Evolutionary conservation across 2,329 filamentous ascomycete genomes (phyloP).

Genomic region (Magnaporthales sp.): DNA sequence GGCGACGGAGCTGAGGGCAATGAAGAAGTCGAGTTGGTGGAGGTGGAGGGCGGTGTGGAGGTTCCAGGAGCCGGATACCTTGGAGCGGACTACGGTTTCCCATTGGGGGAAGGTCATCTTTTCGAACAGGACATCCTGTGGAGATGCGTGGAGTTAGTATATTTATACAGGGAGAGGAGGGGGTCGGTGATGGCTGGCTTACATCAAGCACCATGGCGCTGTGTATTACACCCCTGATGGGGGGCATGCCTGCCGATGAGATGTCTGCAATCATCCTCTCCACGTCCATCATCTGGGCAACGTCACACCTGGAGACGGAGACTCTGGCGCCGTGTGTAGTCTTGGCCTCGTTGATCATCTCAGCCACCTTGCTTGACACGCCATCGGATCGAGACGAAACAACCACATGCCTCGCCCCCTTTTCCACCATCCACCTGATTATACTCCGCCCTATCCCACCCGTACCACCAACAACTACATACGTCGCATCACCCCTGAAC

Average conservation of each 20-base stretch:
- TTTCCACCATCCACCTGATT: conserved; percentile 13
- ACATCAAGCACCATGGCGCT: conserved; percentile 13
- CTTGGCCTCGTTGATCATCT: conserved; percentile 10
- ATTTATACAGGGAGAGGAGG: not conserved
- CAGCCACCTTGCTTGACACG: conserved; percentile 9
- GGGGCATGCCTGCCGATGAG: conserved; percentile 12
- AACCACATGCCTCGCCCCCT: conserved; percentile 14
- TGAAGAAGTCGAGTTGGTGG: conserved; percentile 21
- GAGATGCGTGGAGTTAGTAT: not conserved
- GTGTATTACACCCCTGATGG: conserved; percentile 11
- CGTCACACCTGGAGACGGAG: conserved; percentile 9
- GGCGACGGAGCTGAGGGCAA: conserved; percentile 18
- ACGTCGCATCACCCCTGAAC: conserved; percentile 12
- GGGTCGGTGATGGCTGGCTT: not conserved
- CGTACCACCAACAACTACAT: conserved; percentile 14
- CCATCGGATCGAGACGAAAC: conserved; percentile 8
- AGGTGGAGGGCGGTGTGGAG: conserved; percentile 13
- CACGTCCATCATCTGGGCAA: conserved; percentile 8
- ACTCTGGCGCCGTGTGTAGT: conserved; percentile 6
- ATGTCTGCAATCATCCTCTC: conserved; percentile 8
- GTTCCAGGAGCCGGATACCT: conserved; percentile 19
- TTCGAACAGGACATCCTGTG: conserved; percentile 14
- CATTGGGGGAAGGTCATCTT: conserved; percentile 9
- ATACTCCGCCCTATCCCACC: conserved; percentile 16
- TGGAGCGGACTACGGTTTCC: conserved; percentile 15